Conservation (phyloP, 768 basidiomycete species). For the Kwoniella heveanensis region DNA sequence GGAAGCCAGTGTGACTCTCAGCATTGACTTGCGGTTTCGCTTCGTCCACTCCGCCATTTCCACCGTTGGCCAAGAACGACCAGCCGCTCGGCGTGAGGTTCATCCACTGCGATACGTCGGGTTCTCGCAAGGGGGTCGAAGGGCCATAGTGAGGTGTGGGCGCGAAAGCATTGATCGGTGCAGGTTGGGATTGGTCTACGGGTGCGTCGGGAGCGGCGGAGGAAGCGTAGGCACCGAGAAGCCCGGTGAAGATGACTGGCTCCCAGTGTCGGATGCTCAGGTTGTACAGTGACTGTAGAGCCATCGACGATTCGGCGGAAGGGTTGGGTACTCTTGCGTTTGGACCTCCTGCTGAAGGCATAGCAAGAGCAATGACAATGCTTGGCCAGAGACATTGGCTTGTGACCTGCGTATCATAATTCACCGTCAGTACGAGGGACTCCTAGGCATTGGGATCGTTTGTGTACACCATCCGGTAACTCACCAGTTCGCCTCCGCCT, state of each 20-base stretch:
- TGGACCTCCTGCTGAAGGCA: conserved; percentile 14
- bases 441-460: too few relatives aligned
- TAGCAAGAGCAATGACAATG: conserved; percentile 37
- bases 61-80: conserved; percentile 16
- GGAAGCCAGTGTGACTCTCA: conserved; percentile 7
- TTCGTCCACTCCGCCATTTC: background rate
- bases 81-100: conserved; percentile 41
- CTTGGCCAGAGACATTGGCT: conserved; percentile 40
- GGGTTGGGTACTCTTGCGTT: conserved; percentile 31
- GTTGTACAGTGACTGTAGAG: conserved; percentile 47
- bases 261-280: conserved; percentile 48
- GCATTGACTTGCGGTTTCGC: background rate
- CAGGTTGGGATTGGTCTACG: conserved; percentile 2
- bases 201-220: conserved; percentile 2
- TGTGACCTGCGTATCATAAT: conserved; percentile 30
- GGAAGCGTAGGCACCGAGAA: conserved; percentile 32
- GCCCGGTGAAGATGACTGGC: conserved; percentile 43
- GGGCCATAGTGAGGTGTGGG: conserved; percentile 22
- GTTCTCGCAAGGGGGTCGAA: conserved; percentile 39
- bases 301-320: conserved; percentile 34
- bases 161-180: conserved; percentile 3
- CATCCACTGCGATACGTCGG: conserved; percentile 42
- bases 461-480: conserved; percentile 4
- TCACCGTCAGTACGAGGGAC: too few relatives aligned
- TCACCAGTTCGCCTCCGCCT: conserved; percentile 47